Conservation (phyloP, 75 land plant species). For the Sequoia sempervirens region DNA sequence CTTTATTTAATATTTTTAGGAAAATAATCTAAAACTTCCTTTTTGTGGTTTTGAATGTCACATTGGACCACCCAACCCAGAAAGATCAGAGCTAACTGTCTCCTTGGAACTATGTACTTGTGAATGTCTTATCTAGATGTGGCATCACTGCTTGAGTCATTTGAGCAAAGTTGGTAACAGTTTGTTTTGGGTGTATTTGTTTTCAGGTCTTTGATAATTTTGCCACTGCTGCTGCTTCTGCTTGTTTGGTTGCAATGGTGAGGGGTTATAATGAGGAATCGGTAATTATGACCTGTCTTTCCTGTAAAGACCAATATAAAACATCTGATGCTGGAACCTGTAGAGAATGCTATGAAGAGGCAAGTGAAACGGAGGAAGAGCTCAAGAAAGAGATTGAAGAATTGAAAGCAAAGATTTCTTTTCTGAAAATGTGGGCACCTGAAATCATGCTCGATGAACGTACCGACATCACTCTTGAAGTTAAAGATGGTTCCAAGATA, state of each 20-base stretch:
- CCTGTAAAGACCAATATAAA: conserved; percentile 57
- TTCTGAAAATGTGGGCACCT: conserved; percentile 46
- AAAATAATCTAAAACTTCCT: background rate
- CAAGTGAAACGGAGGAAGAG: conserved; percentile 81
- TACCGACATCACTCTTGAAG: conserved; percentile 14
- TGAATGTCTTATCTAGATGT: background rate
- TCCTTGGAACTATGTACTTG: background rate
- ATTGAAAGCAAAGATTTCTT: conserved; percentile 55
- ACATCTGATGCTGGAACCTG: conserved; percentile 63
- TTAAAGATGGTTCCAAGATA: conserved; percentile 13
- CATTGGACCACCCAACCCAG: background rate
- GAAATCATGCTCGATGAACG: conserved; percentile 16
- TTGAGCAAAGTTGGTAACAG: background rate
- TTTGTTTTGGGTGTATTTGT: background rate
- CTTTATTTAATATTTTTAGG: background rate
- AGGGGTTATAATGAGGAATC: conserved; percentile 1
- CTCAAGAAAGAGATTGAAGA: conserved; percentile 82
- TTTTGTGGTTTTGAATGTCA: background rate
- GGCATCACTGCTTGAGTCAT: background rate
- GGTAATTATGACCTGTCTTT: conserved; percentile 41
- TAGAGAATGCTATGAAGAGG: conserved; percentile 82
- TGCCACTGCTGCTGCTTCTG: background rate
- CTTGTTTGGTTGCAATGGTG: background rate
- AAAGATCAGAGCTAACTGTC: background rate
- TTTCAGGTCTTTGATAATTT: background rate